Conservation (phyloP, 164 flowering plant genomes). For the Magnolia sinica region DNA sequence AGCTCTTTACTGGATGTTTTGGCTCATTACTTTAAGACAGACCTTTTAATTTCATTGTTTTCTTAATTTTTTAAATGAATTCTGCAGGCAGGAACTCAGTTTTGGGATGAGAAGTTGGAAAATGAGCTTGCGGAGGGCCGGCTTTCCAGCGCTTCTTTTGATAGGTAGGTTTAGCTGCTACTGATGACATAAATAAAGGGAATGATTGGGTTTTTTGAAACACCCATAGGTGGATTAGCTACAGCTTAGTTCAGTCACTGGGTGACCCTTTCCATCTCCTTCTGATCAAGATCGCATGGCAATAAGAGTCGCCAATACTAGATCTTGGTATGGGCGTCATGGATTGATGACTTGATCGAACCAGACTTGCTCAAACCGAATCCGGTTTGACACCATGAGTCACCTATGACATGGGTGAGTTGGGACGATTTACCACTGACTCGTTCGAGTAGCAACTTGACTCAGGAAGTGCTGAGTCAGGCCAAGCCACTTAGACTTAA, state of each 20-base stretch:
- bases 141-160: slow-evolving; percentile 77
- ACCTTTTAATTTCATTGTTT: too few relatives aligned
- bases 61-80: not conserved
- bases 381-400: too few relatives aligned
- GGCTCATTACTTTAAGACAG: not conserved
- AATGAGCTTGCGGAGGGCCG: slow-evolving; percentile 80
- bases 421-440: too few relatives aligned
- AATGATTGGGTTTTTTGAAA: not conserved
- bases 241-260: not conserved
- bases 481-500: too few relatives aligned
- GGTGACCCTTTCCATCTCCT: not conserved
- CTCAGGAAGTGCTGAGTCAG: too few relatives aligned
- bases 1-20: not conserved
- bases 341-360: not conserved
- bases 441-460: too few relatives aligned
- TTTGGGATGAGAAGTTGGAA: slow-evolving; percentile 92
- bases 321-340: not conserved
- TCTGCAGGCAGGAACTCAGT: slow-evolving; percentile 90
- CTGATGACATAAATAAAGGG: not conserved
- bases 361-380: too few relatives aligned
- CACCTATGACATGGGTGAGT: too few relatives aligned
- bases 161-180: slow-evolving; percentile 39
- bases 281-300: not conserved
- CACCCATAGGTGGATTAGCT: not conserved
- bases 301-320: not conserved